These are phyloP conservation scores for Chaetomium cochliodes DNA, from an alignment of 495 filamentous ascomycete species.

Conservation along the genomic window DNA sequence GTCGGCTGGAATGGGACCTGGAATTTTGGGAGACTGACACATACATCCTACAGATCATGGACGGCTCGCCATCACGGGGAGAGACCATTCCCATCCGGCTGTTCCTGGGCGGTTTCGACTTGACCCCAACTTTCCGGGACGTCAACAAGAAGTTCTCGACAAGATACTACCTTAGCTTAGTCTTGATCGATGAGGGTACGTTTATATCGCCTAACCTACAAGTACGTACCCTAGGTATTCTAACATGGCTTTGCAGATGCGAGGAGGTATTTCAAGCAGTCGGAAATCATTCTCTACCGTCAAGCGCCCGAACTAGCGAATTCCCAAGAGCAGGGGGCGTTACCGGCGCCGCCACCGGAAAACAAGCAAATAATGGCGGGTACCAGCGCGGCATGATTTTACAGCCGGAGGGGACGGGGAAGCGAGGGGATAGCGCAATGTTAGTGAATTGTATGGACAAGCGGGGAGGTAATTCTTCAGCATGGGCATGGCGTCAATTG, in stretches of 20 bases:
- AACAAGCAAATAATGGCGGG: slow-evolving; percentile 28
- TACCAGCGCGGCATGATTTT: slow-evolving; percentile 26
- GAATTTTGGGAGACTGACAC: not conserved
- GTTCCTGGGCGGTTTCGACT: slow-evolving; percentile 96
- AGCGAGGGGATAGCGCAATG: not conserved
- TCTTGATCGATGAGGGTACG: slow-evolving; percentile 93
- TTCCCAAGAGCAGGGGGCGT: slow-evolving; percentile 28
- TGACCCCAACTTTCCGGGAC: slow-evolving; percentile 97
- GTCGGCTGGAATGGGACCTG: not conserved
- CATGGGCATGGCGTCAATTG: slow-evolving; percentile 28
- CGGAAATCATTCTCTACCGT: slow-evolving; percentile 95
- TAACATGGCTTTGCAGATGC: slow-evolving; percentile 62
- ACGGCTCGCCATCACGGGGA: slow-evolving; percentile 93
- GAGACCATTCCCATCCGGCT: slow-evolving; percentile 98
- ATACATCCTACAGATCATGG: slow-evolving; percentile 76
- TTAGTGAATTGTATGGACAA: slow-evolving; percentile 25
- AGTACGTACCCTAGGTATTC: not conserved
- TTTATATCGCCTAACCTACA: not conserved
- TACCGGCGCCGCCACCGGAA: slow-evolving; percentile 32
- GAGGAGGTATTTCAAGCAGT: slow-evolving; percentile 97
- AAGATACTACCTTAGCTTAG: slow-evolving; percentile 93
- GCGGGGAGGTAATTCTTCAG: slow-evolving; percentile 21
- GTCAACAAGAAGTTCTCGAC: slow-evolving; percentile 99
- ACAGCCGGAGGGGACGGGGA: not conserved
- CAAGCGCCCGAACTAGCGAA: slow-evolving; percentile 73